A percentile compares a stretch with the other conserved stretches of the same genome.
phyloP scores from a whole-genome alignment of 768 basidiomycete species.

The Agaricus subrufescens region DNA sequence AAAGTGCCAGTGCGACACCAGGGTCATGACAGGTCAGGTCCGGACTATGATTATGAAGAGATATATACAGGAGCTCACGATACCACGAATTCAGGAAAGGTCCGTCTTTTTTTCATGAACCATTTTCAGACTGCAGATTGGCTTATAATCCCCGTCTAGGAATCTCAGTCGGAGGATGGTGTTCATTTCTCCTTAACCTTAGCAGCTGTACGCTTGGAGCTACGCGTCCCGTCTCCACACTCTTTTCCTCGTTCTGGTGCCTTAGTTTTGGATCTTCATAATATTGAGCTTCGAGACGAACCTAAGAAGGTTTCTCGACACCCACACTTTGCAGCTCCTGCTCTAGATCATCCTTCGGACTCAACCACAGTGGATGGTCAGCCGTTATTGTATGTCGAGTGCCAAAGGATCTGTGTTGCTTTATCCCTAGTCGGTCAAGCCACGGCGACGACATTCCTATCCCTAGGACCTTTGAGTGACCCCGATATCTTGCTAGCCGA shows the following conservation, averaged over 20 bases:
- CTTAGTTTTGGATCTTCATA: conserved; percentile 59
- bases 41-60: conserved; percentile 41
- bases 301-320: conserved; percentile 11
- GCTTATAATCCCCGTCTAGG: neutral
- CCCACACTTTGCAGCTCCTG: conserved; percentile 22
- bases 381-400: conserved; percentile 21
- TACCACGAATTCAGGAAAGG: neutral
- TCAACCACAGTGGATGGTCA: neutral
- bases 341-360: neutral
- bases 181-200: conserved; percentile 30
- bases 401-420: conserved; percentile 44
- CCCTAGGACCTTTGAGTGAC: conserved; percentile 11
- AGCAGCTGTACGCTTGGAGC: conserved; percentile 59
- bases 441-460: conserved; percentile 6
- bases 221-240: conserved; percentile 61
- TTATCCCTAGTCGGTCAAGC: conserved; percentile 29
- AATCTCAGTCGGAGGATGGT: neutral
- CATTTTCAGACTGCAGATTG: neutral
- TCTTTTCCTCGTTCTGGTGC: conserved; percentile 59
- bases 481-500: neutral
- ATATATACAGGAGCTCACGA: neutral
- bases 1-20: conserved; percentile 40
- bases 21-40: conserved; percentile 56
- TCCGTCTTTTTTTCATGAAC: neutral
- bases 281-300: conserved; percentile 26